Base-by-base conservation (phyloP, 768 basidiomycete species). In the Phlebiopsis flavidoalba region DNA sequence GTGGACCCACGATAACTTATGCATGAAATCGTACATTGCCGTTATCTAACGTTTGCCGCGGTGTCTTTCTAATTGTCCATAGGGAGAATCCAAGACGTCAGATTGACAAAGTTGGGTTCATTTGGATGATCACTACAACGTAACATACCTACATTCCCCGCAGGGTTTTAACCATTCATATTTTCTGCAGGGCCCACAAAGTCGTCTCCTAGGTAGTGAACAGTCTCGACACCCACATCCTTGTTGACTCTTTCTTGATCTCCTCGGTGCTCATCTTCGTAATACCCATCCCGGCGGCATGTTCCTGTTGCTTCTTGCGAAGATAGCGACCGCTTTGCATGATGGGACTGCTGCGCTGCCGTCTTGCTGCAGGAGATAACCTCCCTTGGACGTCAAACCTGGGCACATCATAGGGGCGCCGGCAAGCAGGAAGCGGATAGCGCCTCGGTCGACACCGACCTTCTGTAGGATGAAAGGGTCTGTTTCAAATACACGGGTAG, bases 361-460 rank as follows among this genome's bases (percentile, higher is more conserved):
- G 43, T 86, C 85, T n/a, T 14, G 84, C 74, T 8, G 91, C 84
- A 0, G 96, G 96, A 98, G 83, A 67, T 83, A 83, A 8, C 96
- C 96, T 7, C 95, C 95, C 36, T 86, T 80, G 37, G 96, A 98
- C 26, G 97, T 96, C 58, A 99, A 77, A 21, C 97, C 97, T 5
- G 97, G 97, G 67, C 90, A 95, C 93, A 96, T 96, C 91, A 96
- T 95, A 75, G 89, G 87, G 24, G 93, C 93, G 15, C 93, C 97
- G 11, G 87, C 88, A 50, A 99, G 85, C 43, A 99, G 83, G 75
- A 98, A 99, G 36, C 95, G 91, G 76, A 99, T 99, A 57, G 97
- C 97, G 53, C 97, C 97, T 54, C 96, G 88, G 78, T 99, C 97
- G 52, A 98, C 82, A 64, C 87, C 85, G 53, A 96, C 94, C 67